Evolutionary conservation across 2,329 filamentous ascomycete genomes (phyloP).

Genomic region (Phaeosphaeria sp.): DNA sequence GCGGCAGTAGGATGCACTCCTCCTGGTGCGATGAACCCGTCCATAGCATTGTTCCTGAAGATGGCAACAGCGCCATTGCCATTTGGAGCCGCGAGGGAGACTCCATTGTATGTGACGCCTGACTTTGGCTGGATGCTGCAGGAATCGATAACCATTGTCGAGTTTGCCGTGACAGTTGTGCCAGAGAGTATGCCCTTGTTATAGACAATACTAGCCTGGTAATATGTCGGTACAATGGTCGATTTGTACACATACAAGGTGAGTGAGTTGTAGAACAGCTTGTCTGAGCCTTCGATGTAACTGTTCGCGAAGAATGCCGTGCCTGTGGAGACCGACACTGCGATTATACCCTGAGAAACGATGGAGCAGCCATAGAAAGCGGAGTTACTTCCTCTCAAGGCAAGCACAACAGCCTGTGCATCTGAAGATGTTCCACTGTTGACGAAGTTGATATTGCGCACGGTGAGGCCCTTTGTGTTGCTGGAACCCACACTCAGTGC

Average conservation of each 20-base stretch:
- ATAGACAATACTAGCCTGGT: slow-evolving; percentile 48
- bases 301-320: slow-evolving; percentile 53
- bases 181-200: slow-evolving; percentile 42
- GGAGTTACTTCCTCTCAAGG: slow-evolving; percentile 49
- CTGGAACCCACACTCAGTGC: slow-evolving; percentile 42
- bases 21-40: slow-evolving; percentile 46
- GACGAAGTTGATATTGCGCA: slow-evolving; percentile 51
- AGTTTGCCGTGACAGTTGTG: slow-evolving; percentile 34
- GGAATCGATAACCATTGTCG: slow-evolving; percentile 52
- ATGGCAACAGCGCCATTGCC: slow-evolving; percentile 50
- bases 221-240: slow-evolving; percentile 50
- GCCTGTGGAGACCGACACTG: slow-evolving; percentile 38
- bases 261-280: slow-evolving; percentile 51
- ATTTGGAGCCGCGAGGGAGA: slow-evolving; percentile 54
- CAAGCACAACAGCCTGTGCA: slow-evolving; percentile 27
- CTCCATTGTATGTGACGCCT: slow-evolving; percentile 47
- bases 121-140: slow-evolving; percentile 45
- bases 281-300: slow-evolving; percentile 54
- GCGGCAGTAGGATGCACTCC: slow-evolving; percentile 44
- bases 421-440: slow-evolving; percentile 33
- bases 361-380: slow-evolving; percentile 56
- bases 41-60: slow-evolving; percentile 51
- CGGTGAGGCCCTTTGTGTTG: slow-evolving; percentile 41
- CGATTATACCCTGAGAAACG: slow-evolving; percentile 46
- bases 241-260: slow-evolving; percentile 54